Base-by-base conservation (phyloP, 176 grass and related monocot genomes). In the Poa annua region DNA sequence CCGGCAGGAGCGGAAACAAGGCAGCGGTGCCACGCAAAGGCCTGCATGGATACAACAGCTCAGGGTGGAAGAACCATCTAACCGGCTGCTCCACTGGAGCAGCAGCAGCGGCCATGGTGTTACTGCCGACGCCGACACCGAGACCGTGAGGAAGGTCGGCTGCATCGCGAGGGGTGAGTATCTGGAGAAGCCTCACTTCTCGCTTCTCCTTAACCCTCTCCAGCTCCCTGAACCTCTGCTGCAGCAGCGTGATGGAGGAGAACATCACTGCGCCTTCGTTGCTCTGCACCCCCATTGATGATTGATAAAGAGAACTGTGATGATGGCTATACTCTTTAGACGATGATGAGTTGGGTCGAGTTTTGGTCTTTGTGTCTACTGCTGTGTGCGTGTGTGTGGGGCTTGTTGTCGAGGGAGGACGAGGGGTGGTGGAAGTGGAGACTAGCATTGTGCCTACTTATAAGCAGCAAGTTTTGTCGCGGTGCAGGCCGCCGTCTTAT, bases 161-260 rank as follows among this genome's bases (percentile, higher is more conserved):
- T 49, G 41, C 41, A 8, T 68, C 39, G 62, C 45, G 67, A 66
- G 74, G 50, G 10, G 65, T 24, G 66, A 85, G 78, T 85, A 86
- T 81, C 60, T 48, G 71, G 72, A 91, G 76, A 48, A 87, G 81
- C 83, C 81, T 91, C 51, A 89, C 84, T 83, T 98, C 96, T 84
- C 92, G 90, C 87, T 89, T 91, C 85, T 95, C 96, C 74, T 91
- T 95, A 75, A 88, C 73, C 85, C 83, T 93, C 72, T 95, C 86
- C 71, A 95, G 86, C 71, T 93, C 87, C 76, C 82, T 95, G 80
- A 95, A 98, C 84, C 96, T 93, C 85, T 93, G 86, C 81, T 87
- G 90, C 79, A 98, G 81, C 71, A 98, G 85, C 22, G 90, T 90
- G 81, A 98, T 91, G 65, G 95, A 92, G 69, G 94, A 94, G 65